Percentiles rank a stretch among this genome's conserved stretches.
These are phyloP conservation scores for Echites panduratus DNA, from an alignment of 257 asterid species.

Conservation along the genomic window DNA sequence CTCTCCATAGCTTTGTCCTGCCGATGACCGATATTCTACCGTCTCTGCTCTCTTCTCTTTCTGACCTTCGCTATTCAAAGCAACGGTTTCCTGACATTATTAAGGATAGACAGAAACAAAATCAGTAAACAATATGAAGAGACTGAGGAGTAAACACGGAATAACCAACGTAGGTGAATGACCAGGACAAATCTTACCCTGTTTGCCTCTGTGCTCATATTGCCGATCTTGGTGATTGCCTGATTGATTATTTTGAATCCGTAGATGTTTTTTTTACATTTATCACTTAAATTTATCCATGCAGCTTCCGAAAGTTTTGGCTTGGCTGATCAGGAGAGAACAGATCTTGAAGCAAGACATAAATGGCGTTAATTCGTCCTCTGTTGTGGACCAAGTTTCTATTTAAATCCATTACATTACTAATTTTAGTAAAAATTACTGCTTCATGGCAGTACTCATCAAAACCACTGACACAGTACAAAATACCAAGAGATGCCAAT, in stretches of 20 bases:
- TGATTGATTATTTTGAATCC: neutral
- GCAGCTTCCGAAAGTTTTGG: constrained; percentile 1
- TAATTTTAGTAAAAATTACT: neutral
- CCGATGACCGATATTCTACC: constrained; percentile 28
- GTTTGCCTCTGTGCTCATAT: constrained; percentile 33
- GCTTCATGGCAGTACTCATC: too few relatives aligned
- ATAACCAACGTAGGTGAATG: neutral
- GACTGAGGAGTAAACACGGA: neutral
- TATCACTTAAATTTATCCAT: neutral
- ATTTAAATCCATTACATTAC: neutral
- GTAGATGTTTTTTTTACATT: neutral
- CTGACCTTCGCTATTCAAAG: constrained; percentile 23
- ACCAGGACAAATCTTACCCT: constrained; percentile 25
- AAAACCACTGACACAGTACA: too few relatives aligned
- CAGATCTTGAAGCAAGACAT: neutral
- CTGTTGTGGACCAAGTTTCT: neutral
- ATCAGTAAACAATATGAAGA: neutral
- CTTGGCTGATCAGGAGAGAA: neutral
- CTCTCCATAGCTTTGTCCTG: constrained; percentile 41
- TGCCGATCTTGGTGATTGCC: constrained; percentile 1
- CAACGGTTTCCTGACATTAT: constrained; percentile 20
- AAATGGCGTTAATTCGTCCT: neutral
- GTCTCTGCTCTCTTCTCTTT: constrained; percentile 34
- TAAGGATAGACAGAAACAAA: neutral
- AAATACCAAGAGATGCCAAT: too few relatives aligned